phyloP scores from a whole-genome alignment of 176 grass and related monocot species.

The Carex myosuroides region DNA sequence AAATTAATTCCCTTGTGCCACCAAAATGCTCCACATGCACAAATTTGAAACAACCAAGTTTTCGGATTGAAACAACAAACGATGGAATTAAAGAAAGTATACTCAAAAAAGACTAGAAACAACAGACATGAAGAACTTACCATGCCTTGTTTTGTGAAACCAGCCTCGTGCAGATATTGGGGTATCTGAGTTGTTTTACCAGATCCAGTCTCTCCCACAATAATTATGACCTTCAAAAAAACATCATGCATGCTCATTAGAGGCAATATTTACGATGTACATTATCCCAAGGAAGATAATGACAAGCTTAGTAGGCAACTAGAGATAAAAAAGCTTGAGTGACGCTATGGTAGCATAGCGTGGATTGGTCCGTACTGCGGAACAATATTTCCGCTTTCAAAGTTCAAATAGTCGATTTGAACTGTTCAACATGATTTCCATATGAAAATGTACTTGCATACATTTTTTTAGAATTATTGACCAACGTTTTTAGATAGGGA shows the following conservation, averaged over 20 bases:
- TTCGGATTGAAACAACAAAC: not conserved
- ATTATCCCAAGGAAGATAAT: not conserved
- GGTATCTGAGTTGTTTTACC: slow-evolving; percentile 98
- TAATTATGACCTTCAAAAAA: slow-evolving; percentile 66
- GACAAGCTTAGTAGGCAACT: not conserved
- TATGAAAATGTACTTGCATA: too few relatives aligned
- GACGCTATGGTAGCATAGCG: too few relatives aligned
- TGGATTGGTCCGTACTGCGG: too few relatives aligned
- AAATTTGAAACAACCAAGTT: not conserved
- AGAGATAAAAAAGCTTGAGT: not conserved
- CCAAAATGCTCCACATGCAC: not conserved
- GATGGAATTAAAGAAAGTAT: not conserved
- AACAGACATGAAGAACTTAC: slow-evolving; percentile 19
- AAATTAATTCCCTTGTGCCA: not conserved
- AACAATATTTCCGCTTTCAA: too few relatives aligned
- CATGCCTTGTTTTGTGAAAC: slow-evolving; percentile 69
- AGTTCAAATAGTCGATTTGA: too few relatives aligned
- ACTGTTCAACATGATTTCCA: too few relatives aligned
- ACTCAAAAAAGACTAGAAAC: not conserved
- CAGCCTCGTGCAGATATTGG: slow-evolving; percentile 94
- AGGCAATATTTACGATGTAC: not conserved
- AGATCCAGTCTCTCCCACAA: slow-evolving; percentile 96
- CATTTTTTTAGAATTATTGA: too few relatives aligned
- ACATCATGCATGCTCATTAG: not conserved
- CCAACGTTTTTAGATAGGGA: too few relatives aligned